These are phyloP conservation scores for Dothideomycetes sp. DNA, from an alignment of 2,329 filamentous ascomycete genomes.

Conservation along the genomic window DNA sequence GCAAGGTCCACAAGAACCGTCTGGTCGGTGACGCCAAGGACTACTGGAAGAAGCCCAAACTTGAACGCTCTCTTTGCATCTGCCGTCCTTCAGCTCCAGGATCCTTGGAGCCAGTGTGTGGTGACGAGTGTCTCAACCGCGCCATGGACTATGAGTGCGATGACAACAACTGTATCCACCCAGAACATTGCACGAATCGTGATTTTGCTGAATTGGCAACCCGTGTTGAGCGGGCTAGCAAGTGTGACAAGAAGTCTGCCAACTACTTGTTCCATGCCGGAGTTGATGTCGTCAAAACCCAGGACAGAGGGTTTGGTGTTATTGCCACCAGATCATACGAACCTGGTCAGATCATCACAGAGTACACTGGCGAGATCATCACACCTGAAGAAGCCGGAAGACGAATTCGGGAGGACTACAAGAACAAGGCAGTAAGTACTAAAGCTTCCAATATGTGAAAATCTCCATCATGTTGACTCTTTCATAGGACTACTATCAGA, in stretches of 20 bases:
- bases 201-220: conserved; percentile 72
- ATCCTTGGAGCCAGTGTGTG: conserved; percentile 63
- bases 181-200: conserved; percentile 74
- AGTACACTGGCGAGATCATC: conserved; percentile 97
- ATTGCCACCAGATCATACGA: conserved; percentile 81
- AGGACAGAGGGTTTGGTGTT: conserved; percentile 81
- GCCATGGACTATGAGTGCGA: conserved; percentile 98
- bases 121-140: conserved; percentile 83
- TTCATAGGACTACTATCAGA: conserved; percentile 94
- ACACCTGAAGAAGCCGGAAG: conserved; percentile 88
- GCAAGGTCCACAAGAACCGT: conserved; percentile 83
- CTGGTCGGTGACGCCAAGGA: conserved; percentile 47
- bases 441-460: neutral
- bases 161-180: conserved; percentile 74
- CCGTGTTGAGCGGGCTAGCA: conserved; percentile 48
- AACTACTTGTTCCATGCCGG: conserved; percentile 85
- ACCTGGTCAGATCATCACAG: conserved; percentile 91
- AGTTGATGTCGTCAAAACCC: conserved; percentile 88
- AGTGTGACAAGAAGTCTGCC: conserved; percentile 12
- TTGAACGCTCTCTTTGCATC: conserved; percentile 48
- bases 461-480: too few species aligned
- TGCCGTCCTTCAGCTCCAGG: conserved; percentile 47
- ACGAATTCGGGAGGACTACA: conserved; percentile 88
- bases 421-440: conserved; percentile 71
- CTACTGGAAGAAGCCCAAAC: conserved; percentile 24